phyloP scores from a whole-genome alignment of 371 early-diverging fungal genomes.

The Actinomortierella wolfii region DNA sequence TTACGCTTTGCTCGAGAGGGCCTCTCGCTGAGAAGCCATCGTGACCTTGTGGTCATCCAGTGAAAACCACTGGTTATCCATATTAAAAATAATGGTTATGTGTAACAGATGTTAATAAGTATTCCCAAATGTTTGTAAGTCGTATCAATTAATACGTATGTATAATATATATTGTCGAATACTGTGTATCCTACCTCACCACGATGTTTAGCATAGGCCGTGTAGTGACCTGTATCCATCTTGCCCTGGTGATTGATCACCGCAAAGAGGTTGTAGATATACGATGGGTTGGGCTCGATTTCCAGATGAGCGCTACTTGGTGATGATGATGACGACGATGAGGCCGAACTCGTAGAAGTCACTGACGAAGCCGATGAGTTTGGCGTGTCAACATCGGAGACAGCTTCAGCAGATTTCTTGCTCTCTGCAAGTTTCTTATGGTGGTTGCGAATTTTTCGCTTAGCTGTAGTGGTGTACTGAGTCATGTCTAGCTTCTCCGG shows the following conservation, averaged over 20 bases:
- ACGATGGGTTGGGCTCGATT: conserved; percentile 57
- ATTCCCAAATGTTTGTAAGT: too few species aligned
- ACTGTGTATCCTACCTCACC: conserved; percentile 60
- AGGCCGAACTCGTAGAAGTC: conserved; percentile 17
- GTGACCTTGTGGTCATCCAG: conserved; percentile 91
- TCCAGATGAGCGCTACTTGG: conserved; percentile 15
- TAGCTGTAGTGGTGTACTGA: conserved; percentile 75
- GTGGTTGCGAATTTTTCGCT: conserved; percentile 19
- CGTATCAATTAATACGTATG: not conserved
- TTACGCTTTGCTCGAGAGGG: conserved; percentile 79
- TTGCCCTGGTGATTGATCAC: conserved; percentile 91
- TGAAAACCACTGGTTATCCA: conserved; percentile 76
- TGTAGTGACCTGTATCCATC: conserved; percentile 95
- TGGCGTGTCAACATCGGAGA: not conserved
- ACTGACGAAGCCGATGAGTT: conserved; percentile 24
- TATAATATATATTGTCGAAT: not conserved
- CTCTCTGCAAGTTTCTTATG: conserved; percentile 5
- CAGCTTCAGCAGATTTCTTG: not conserved
- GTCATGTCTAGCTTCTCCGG: conserved; percentile 93
- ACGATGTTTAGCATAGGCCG: conserved; percentile 77
- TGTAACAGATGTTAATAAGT: not conserved
- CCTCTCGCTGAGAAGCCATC: conserved; percentile 71
- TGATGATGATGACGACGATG: conserved; percentile 18
- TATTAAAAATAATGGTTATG: not conserved
- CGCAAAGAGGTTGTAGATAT: conserved; percentile 86